phyloP scores from a whole-genome alignment of 805 yeast genomes.

The Lipomyces yamadae region DNA sequence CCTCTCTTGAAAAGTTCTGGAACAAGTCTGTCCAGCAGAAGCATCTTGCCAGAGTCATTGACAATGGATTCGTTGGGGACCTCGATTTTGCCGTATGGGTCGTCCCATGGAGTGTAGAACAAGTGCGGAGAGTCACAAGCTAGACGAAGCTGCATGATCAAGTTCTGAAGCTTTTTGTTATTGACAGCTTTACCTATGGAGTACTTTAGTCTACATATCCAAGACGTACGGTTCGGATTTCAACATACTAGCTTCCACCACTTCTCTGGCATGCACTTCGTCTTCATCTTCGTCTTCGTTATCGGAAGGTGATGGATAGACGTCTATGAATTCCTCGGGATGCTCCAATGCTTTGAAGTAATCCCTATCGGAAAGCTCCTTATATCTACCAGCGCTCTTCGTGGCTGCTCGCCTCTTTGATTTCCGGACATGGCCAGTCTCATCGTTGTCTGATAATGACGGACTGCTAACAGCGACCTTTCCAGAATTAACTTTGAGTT shows the following conservation, averaged over 20 bases:
- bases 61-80: slow-evolving; percentile 52
- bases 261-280: slow-evolving; percentile 17
- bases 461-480: neutral
- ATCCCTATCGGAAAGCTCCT: slow-evolving; percentile 21
- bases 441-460: slow-evolving; percentile 2
- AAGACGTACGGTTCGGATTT: neutral
- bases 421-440: neutral
- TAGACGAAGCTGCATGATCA: slow-evolving; percentile 82
- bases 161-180: slow-evolving; percentile 62
- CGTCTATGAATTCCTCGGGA: slow-evolving; percentile 1
- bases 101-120: slow-evolving; percentile 76
- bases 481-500: neutral
- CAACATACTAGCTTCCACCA: slow-evolving; percentile 30
- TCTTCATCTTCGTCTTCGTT: slow-evolving; percentile 14
- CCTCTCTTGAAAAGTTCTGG: slow-evolving; percentile 53
- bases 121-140: slow-evolving; percentile 86
- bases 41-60: slow-evolving; percentile 73
- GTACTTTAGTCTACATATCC: neutral
- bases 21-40: slow-evolving; percentile 66
- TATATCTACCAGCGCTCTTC: slow-evolving; percentile 2
- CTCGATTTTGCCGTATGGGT: slow-evolving; percentile 44
- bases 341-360: slow-evolving; percentile 20
- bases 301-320: slow-evolving; percentile 11
- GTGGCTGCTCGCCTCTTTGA: slow-evolving; percentile 10
- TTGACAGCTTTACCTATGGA: slow-evolving; percentile 47